Base-by-base conservation (phyloP, 2,329 filamentous ascomycete genomes). In the Xylariaceae sp. region DNA sequence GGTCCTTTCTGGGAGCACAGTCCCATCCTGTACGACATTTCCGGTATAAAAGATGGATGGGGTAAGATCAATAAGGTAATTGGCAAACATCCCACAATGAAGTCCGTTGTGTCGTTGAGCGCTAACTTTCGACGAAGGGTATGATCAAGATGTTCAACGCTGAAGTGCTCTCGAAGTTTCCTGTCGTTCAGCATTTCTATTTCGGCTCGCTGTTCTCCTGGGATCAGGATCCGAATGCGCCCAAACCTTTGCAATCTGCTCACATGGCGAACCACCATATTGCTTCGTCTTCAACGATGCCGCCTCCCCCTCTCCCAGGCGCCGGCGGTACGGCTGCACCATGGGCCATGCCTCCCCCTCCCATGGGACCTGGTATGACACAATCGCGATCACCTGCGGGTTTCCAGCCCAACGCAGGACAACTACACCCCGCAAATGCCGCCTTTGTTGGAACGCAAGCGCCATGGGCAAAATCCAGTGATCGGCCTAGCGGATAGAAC, bases 61-160 rank as follows among this genome's bases (percentile, higher is more conserved):
- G 94, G 89, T 41, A 99, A 99, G 78, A 96, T 99, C 70, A 97
- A 99, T 75, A 92, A 92, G 79, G 83, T 83, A 66, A 56, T 13
- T 51, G 6, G 23, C 10, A 41, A 30, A 30, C 9, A 13, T 50
- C 17, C 10, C 8, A 10, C 17, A 50, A 4, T 13, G 11, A 10
- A 41, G 37, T 41, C 37, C 8, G 11, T 13, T 10, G 37, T 41
- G 4, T 35, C 11, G 23, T 30, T 8, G 15, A 39, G 41, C 48
- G 17, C 51, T 59, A 53, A 56, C 55, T n/a, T 3, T 44, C 11
- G 1, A 23, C 5, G 2, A 44, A 88, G 87, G 94, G 94, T 55
- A 97, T 99, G 94, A 85, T 99, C 69, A 99, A 97, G 76, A 99
- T 99, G 94, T 99, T 93, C 77, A 92, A 95, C 66, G 94, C 90